Evolutionary conservation across 805 yeast species (phyloP).

Genomic region (Vanderwaltozyma yarrowii): DNA sequence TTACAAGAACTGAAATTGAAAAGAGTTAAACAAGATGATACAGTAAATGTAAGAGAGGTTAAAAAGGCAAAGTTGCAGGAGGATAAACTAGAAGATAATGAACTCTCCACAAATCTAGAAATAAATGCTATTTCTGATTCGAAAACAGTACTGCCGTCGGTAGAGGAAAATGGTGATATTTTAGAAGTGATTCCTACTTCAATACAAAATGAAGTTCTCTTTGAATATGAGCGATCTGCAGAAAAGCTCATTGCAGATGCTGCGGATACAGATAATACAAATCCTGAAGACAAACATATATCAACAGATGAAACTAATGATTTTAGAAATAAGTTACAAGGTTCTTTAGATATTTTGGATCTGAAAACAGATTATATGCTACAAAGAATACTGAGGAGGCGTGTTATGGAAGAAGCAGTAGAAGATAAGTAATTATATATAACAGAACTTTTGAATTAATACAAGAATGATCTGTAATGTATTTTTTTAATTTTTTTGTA

Average conservation of each 20-base stretch:
- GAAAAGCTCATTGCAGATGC: neutral
- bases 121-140: too few relatives aligned
- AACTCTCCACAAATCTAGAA: too few relatives aligned
- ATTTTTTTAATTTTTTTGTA: too few relatives aligned
- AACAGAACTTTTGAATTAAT: too few relatives aligned
- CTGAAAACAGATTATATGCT: slow-evolving; percentile 36
- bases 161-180: too few relatives aligned
- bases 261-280: neutral
- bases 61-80: too few relatives aligned
- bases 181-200: too few relatives aligned
- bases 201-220: neutral
- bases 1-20: neutral
- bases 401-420: slow-evolving; percentile 12
- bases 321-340: slow-evolving; percentile 31
- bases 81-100: too few relatives aligned
- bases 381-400: slow-evolving; percentile 30
- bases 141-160: too few relatives aligned
- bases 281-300: slow-evolving; percentile 3
- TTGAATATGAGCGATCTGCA: neutral
- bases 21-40: neutral
- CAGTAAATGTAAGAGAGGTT: neutral
- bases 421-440: slow-evolving; percentile 1
- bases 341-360: slow-evolving; percentile 30
- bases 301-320: slow-evolving; percentile 24
- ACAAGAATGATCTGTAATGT: too few relatives aligned